Evolutionary conservation across 768 basidiomycete genomes (phyloP), one percentile per base, ranked within the genome.

Genomic region (Lanmaoa rubissima): DNA sequence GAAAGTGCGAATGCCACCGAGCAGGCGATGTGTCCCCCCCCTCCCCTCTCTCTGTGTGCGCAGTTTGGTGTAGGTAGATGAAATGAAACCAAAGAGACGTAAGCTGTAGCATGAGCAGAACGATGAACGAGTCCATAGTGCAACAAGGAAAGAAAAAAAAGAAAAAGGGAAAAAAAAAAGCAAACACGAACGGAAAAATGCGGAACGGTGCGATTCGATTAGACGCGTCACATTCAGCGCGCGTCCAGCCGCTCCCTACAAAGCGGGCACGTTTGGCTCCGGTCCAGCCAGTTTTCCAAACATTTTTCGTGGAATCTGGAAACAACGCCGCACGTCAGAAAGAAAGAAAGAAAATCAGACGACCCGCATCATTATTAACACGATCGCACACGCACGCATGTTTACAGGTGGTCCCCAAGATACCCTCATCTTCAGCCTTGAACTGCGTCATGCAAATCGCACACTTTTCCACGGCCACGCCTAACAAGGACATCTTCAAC

Each of bases 371-470:
- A 21, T 24, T 1, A 24, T 24, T 24, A 2, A 24, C 9, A 28
- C 26, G 26, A 3, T 28, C 26, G 26, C 26, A 51, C 11, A 72
- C 76, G 64, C 48, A 82, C 67, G 79, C 75, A 73, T 91, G 89
- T 59, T 74, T 76, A 68, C 89, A 92, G 19, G 66, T 72, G 14
- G 80, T 79, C 4, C 81, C 79, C 69, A 88, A 64, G 35, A 79
- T 79, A 14, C 80, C 87, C 54, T 65, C 61, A 55, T 91, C 85
- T 17, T 72, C 80, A 9, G 73, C 76, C 71, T 76, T 83, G 73
- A 89, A 92, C 71, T 86, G 86, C 46, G 78, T 79, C 67, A 90
- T 73, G 67, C 90, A 92, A 48, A 90, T 85, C 40, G 84, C 80
- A 69, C 90, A 92, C 64, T 82, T 82, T 59, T 86, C 82, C 35